phyloP scores from a whole-genome alignment of 768 basidiomycete genomes.

The Porpolomopsis calyptriformis region DNA sequence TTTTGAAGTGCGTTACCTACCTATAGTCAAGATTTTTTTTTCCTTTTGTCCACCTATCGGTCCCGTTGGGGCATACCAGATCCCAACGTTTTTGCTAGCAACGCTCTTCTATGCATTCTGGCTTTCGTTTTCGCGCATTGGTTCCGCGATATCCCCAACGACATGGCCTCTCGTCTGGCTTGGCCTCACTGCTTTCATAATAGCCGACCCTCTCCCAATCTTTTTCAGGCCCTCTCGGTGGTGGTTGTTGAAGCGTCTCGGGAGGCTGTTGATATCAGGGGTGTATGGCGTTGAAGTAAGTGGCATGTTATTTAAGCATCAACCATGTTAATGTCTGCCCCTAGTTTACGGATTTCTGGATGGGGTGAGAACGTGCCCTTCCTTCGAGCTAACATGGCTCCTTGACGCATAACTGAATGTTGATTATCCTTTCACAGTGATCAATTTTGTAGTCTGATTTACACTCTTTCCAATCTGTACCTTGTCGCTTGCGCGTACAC shows the following conservation, averaged over 20 bases:
- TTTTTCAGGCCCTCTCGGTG: slow-evolving; percentile 55
- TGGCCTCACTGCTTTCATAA: slow-evolving; percentile 40
- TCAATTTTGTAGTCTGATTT: slow-evolving; percentile 72
- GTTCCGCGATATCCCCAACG: slow-evolving; percentile 48
- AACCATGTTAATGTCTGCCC: background rate
- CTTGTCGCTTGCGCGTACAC: slow-evolving; percentile 67
- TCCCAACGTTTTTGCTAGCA: slow-evolving; percentile 70
- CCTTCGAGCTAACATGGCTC: background rate
- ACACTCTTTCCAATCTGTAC: slow-evolving; percentile 63
- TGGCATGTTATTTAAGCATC: slow-evolving; percentile 4
- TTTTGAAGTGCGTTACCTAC: slow-evolving; percentile 33
- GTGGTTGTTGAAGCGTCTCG: slow-evolving; percentile 66
- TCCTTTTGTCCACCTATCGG: no score
- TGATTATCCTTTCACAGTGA: slow-evolving; percentile 39
- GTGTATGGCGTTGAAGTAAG: slow-evolving; percentile 63
- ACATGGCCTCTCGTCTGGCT: slow-evolving; percentile 82
- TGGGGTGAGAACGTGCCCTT: slow-evolving; percentile 44
- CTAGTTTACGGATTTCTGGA: slow-evolving; percentile 83
- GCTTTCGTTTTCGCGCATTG: slow-evolving; percentile 67
- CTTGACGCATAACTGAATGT: no score
- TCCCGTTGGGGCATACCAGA: no score
- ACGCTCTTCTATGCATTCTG: slow-evolving; percentile 73
- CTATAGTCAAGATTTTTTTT: no score
- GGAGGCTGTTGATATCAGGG: slow-evolving; percentile 59
- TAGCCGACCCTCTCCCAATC: slow-evolving; percentile 71